phyloP scores from a whole-genome alignment of 2,329 filamentous ascomycete genomes.

The Delphinella strobiligena region DNA sequence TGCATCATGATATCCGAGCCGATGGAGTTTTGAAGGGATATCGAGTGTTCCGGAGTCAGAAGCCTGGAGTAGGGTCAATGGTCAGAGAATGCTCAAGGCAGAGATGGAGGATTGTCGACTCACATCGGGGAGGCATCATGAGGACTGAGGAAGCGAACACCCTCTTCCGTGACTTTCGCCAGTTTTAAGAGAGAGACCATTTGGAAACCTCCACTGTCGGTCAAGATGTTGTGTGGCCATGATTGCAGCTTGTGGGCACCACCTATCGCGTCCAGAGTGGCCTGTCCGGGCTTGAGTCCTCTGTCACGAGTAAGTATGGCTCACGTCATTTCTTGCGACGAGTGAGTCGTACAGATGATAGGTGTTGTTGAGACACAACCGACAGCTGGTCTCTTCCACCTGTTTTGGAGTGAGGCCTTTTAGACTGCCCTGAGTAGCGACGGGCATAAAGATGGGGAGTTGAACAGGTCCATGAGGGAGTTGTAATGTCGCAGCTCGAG shows the following conservation, averaged over 20 bases:
- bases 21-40: constrained; percentile 89
- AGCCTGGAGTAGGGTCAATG: constrained; percentile 37
- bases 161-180: constrained; percentile 87
- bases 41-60: constrained; percentile 93
- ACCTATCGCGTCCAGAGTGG: constrained; percentile 72
- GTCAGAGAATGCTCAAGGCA: constrained; percentile 1
- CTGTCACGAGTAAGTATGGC: constrained; percentile 19
- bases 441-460: constrained; percentile 95
- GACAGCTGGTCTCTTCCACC: constrained; percentile 76
- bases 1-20: constrained; percentile 99
- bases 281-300: constrained; percentile 86
- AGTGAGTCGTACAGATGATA: constrained; percentile 56
- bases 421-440: constrained; percentile 89
- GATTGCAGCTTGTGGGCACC: constrained; percentile 91
- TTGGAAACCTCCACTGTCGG: constrained; percentile 65
- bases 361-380: constrained; percentile 92
- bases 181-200: constrained; percentile 96
- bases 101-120: constrained; percentile 11
- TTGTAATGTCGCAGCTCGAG: constrained; percentile 74
- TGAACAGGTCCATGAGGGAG: constrained; percentile 86
- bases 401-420: constrained; percentile 91
- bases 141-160: constrained; percentile 88
- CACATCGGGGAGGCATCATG: constrained; percentile 90
- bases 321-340: neutral
- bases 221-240: constrained; percentile 92